These are phyloP conservation scores for Hysterangium stoloniferum DNA, from an alignment of 768 basidiomycete species.

Conservation along the genomic window DNA sequence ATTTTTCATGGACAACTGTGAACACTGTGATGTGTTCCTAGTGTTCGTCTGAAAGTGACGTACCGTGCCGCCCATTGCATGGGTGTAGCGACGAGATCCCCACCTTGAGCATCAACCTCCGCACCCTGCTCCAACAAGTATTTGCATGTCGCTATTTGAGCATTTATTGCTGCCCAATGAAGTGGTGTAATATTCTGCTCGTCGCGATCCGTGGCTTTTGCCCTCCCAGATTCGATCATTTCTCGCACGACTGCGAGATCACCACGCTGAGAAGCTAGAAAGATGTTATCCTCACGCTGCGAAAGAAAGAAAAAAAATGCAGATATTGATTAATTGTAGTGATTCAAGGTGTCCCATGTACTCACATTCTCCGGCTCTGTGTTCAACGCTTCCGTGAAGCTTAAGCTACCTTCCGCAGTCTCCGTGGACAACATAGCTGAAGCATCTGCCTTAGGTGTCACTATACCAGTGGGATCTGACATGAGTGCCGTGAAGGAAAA, in stretches of 20 bases:
- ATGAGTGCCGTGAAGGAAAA: neutral
- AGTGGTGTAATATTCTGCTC: constrained; percentile 89
- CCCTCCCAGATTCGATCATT: constrained; percentile 64
- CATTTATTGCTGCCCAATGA: constrained; percentile 98
- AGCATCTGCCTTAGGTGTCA: constrained; percentile 7
- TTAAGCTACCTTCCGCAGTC: constrained; percentile 8
- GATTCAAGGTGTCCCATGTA: too few species aligned
- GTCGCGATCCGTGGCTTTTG: constrained; percentile 72
- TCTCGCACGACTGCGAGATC: constrained; percentile 58
- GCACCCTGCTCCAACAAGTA: constrained; percentile 89
- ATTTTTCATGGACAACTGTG: too few species aligned
- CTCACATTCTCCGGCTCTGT: constrained; percentile 12
- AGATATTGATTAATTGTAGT: too few species aligned
- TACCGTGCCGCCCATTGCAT: constrained; percentile 92
- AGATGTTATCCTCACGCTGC: constrained; percentile 50
- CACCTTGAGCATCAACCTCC: constrained; percentile 89
- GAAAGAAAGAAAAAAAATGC: neutral
- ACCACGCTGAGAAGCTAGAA: constrained; percentile 82
- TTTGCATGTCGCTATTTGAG: constrained; percentile 81
- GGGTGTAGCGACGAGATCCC: constrained; percentile 89
- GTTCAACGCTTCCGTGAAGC: constrained; percentile 4
- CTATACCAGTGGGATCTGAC: constrained; percentile 13
- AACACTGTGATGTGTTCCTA: too few species aligned
- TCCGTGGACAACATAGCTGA: constrained; percentile 6
- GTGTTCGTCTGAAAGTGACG: too few species aligned